Percentiles rank a stretch among this genome's conserved stretches.
phyloP scores from a whole-genome alignment of 495 filamentous ascomycete genomes.

The Sordaria brevicollis region DNA sequence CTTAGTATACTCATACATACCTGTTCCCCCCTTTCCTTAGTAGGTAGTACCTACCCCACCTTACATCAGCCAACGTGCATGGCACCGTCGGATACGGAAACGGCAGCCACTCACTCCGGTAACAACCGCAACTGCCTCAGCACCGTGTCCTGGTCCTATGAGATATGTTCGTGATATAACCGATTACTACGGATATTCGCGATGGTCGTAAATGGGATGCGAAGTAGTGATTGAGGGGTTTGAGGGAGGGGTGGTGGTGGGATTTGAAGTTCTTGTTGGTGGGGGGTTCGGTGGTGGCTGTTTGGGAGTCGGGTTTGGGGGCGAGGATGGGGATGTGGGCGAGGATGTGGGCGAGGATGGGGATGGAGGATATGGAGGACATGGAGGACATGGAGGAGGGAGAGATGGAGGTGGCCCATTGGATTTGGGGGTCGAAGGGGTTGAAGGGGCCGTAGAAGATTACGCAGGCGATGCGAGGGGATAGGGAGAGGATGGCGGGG shows the following conservation, averaged over 20 bases:
- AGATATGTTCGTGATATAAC: slow-evolving; percentile 73
- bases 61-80: too few species aligned
- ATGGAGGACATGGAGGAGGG: too few species aligned
- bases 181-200: slow-evolving; percentile 64
- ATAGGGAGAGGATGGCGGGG: slow-evolving; percentile 3
- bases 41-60: too few species aligned
- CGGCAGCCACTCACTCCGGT: slow-evolving; percentile 43
- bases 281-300: too few species aligned
- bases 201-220: slow-evolving; percentile 60
- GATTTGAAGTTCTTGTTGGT: background rate
- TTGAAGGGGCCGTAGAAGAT: slow-evolving; percentile 20
- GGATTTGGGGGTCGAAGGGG: slow-evolving; percentile 3
- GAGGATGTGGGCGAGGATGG: slow-evolving; percentile 12
- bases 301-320: background rate
- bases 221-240: slow-evolving; percentile 19
- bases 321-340: background rate
- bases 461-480: slow-evolving; percentile 17
- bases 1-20: slow-evolving; percentile 50
- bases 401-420: too few species aligned
- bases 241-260: slow-evolving; percentile 23
- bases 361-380: too few species aligned
- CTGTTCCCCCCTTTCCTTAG: slow-evolving; percentile 26
- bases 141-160: slow-evolving; percentile 82
- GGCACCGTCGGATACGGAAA: slow-evolving; percentile 44
- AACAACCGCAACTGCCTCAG: slow-evolving; percentile 68